These are phyloP conservation scores for Chondrostereum purpureum DNA, from an alignment of 1,284 basidiomycete species.

Conservation along the genomic window DNA sequence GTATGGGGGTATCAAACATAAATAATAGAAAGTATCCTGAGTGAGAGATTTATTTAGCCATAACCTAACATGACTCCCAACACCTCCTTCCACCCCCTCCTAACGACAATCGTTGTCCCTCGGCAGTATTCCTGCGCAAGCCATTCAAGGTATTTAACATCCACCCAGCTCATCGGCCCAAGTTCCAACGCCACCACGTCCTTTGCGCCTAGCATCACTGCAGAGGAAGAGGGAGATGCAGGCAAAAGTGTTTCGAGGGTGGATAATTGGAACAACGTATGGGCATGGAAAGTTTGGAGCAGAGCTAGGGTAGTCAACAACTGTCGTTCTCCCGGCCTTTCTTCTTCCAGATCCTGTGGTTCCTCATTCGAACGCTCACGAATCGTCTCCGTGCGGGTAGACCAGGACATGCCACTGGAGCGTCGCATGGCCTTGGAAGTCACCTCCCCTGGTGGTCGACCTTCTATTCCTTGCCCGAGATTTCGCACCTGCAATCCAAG, in stretches of 20 bases:
- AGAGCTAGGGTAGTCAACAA: slow-evolving; percentile 59
- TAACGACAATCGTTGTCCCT: slow-evolving; percentile 33
- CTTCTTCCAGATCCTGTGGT: slow-evolving; percentile 4
- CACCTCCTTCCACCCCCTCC: slow-evolving; percentile 39
- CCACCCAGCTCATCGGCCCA: slow-evolving; percentile 60
- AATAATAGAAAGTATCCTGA: too few relatives aligned
- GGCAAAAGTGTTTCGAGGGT: slow-evolving; percentile 46
- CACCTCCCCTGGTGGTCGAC: slow-evolving; percentile 25
- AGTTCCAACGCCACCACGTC: slow-evolving; percentile 65
- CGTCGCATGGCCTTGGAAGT: slow-evolving; percentile 30
- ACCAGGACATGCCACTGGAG: slow-evolving; percentile 36
- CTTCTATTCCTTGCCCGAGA: slow-evolving; percentile 67
- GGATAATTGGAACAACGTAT: slow-evolving; percentile 61
- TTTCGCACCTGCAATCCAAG: slow-evolving; percentile 42
- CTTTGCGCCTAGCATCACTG: slow-evolving; percentile 40
- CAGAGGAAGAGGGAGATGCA: slow-evolving; percentile 12
- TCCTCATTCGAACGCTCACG: slow-evolving; percentile 19
- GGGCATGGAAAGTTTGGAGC: slow-evolving; percentile 66
- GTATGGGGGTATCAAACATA: neutral
- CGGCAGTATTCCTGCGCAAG: slow-evolving; percentile 57
- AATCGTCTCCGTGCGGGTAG: slow-evolving; percentile 24
- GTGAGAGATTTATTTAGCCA: too few relatives aligned
- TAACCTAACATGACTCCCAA: slow-evolving; percentile 38
- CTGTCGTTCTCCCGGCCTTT: slow-evolving; percentile 34
- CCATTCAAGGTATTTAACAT: slow-evolving; percentile 70